Percentiles rank a stretch among this genome's conserved stretches.
phyloP scores from a whole-genome alignment of 192 early-diverging fungal species.

The Nowakowskiella sp. region DNA sequence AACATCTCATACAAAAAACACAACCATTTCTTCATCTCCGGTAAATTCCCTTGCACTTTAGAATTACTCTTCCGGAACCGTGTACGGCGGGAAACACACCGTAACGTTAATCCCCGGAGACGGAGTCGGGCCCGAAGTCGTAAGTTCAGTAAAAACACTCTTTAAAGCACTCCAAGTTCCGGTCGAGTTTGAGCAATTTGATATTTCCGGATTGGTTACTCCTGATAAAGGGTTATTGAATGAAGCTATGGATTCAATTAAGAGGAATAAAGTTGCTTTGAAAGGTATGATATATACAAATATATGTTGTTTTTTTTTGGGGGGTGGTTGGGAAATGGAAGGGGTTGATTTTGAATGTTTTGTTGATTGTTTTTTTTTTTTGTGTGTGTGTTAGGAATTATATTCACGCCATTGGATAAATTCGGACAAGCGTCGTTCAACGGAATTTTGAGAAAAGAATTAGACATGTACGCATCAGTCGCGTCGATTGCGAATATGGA shows the following conservation, averaged over 20 bases:
- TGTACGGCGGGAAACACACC: constrained; percentile 91
- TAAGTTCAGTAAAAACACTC: constrained; percentile 82
- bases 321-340: constrained; percentile 5
- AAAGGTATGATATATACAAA: constrained; percentile 89
- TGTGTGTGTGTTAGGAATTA: constrained; percentile 29
- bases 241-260: constrained; percentile 83
- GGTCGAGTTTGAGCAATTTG: constrained; percentile 95
- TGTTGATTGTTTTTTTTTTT: constrained; percentile 1
- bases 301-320: not conserved
- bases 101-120: constrained; percentile 98
- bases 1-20: too few species aligned
- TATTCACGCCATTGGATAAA: constrained; percentile 74
- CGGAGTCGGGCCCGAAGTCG: constrained; percentile 93
- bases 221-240: constrained; percentile 75
- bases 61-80: constrained; percentile 7
- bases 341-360: not conserved
- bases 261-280: constrained; percentile 92
- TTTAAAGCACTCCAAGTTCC: constrained; percentile 91
- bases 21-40: too few species aligned
- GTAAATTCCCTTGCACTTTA: too few species aligned
- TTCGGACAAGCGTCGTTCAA: constrained; percentile 92
- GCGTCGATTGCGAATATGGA: constrained; percentile 85
- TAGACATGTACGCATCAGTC: constrained; percentile 97
- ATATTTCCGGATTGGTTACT: constrained; percentile 83
- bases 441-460: constrained; percentile 91